Evolutionary conservation across 192 early-diverging fungal genomes (phyloP), one percentile per base, ranked within the genome.

Genomic region (Funneliformis mosseae): DNA sequence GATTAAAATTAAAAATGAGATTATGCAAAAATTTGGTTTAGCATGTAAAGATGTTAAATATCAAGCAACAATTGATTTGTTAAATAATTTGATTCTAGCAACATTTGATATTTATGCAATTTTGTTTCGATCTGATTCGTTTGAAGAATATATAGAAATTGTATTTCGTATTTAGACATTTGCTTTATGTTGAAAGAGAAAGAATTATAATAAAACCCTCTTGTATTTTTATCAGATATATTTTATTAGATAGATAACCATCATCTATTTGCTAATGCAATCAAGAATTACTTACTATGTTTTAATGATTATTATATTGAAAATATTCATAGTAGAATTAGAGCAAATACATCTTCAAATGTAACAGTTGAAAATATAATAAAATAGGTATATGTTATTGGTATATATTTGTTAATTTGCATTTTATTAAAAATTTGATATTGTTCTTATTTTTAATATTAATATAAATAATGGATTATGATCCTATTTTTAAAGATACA

Each of bases 281-380:
- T 77, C 12, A 25, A 66, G 46, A 45, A 77, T 0, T 21, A 77
- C 14, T 28, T 77, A 41, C 6, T 9, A 28, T 23, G 8, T 45
- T 77, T 77, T 21, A 77, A 66, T 66, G 61, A 77, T 8, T 77
- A 77, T 64, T 46, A 62, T 5, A 39, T 77, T 28, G 76, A 77
- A 28, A 77, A 77, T 42, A 66, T 10, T 10, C 28, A 74, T 74
- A 74, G 73, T 8, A 7, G 28, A 59, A 50, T 74, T 0, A 27
- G 72, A 5, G 72, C 72, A 27, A 46, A 74, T 18, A 74, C 23
- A 55, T 74, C 72, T 14, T 25, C 73, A 59, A 74, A 33, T 60
- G 14, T 33, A 38, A 74, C 28, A 0, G 73, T 33, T 21, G 16
- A 74, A 28, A 59, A 61, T 14, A 59, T 74, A 6, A 74, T 74